These are phyloP conservation scores for Wickerhamiella hasegawae DNA, from an alignment of 805 yeast species.

Conservation along the genomic window DNA sequence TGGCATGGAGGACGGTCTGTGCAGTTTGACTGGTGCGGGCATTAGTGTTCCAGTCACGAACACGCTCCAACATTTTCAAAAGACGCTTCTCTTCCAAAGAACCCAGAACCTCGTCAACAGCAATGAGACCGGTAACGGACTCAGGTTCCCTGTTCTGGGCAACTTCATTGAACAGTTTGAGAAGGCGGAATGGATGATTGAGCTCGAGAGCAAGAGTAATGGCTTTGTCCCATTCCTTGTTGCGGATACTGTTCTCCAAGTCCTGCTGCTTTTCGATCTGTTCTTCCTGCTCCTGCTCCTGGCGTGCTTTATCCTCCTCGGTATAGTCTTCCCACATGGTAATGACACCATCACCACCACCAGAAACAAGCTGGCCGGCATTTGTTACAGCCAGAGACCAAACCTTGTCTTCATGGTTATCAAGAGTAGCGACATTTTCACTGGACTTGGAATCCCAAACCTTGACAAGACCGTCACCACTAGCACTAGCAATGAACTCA, in stretches of 20 bases:
- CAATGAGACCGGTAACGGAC: constrained; percentile 38
- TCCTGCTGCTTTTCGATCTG: constrained; percentile 83
- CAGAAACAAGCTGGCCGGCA: constrained; percentile 54
- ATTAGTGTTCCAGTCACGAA: constrained; percentile 92
- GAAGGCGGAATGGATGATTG: constrained; percentile 80
- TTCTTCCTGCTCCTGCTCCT: constrained; percentile 33
- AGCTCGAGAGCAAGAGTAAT: constrained; percentile 70
- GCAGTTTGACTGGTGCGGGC: constrained; percentile 65
- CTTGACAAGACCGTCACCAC: constrained; percentile 90
- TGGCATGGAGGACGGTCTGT: constrained; percentile 55
- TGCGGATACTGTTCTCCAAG: constrained; percentile 53
- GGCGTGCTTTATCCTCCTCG: constrained; percentile 44
- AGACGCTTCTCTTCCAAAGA: constrained; percentile 45
- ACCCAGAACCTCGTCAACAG: constrained; percentile 49
- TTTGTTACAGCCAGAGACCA: constrained; percentile 69
- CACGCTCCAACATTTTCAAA: constrained; percentile 44
- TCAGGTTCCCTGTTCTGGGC: constrained; percentile 30
- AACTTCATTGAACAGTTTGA: constrained; percentile 54
- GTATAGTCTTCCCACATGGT: constrained; percentile 83
- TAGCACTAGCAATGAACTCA: constrained; percentile 42
- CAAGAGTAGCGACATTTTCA: constrained; percentile 71
- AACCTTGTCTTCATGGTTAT: constrained; percentile 81
- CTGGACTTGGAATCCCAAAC: constrained; percentile 71
- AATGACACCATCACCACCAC: constrained; percentile 90
- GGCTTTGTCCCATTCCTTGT: constrained; percentile 77